phyloP scores from a whole-genome alignment of 768 basidiomycete genomes.

The Mycena albidolilacea region DNA sequence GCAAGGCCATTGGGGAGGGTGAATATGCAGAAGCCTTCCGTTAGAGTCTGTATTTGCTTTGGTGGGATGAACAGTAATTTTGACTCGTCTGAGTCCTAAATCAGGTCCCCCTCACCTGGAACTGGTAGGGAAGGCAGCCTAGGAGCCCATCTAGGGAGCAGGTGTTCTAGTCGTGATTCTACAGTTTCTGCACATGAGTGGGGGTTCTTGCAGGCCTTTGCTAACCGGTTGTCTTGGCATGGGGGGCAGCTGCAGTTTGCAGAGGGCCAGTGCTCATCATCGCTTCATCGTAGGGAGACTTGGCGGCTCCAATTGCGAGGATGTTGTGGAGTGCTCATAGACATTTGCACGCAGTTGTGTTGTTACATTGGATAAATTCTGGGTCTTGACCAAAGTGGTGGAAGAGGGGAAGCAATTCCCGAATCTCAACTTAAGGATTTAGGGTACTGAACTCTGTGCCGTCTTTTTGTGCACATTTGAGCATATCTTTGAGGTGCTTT shows the following conservation, averaged over 20 bases:
- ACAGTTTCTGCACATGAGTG: background rate
- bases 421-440: background rate
- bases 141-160: background rate
- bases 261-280: background rate
- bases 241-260: background rate
- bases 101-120: too few species aligned
- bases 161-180: background rate
- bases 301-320: background rate
- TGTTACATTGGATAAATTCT: background rate
- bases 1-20: background rate
- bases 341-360: background rate
- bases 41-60: background rate
- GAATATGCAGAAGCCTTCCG: background rate
- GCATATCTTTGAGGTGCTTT: too few species aligned
- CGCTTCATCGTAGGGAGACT: too few species aligned
- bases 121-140: background rate
- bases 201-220: background rate
- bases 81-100: background rate
- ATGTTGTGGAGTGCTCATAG: background rate
- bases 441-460: background rate
- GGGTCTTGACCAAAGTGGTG: slow-evolving; percentile 2
- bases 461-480: background rate
- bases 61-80: background rate
- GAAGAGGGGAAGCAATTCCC: background rate
- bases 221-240: background rate